phyloP scores from a whole-genome alignment of 2,329 filamentous ascomycete genomes.

The Cladobotryum mycophilum region DNA sequence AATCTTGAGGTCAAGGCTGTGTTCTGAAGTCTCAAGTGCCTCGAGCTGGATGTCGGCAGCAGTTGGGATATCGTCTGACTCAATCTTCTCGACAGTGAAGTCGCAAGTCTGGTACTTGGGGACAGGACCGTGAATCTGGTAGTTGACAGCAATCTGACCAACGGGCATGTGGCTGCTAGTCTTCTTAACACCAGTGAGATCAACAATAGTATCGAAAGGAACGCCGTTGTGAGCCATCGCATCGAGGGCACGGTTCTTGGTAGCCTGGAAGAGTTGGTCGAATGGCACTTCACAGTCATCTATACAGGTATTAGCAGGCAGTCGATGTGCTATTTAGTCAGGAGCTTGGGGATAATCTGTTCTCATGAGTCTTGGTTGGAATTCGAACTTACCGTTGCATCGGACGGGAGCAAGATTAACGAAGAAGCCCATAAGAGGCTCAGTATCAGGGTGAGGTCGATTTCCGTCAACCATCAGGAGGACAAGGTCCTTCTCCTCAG shows the following conservation, averaged over 20 bases:
- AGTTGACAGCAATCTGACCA: slow-evolving; percentile 21
- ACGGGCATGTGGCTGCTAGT: slow-evolving; percentile 19
- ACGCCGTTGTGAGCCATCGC: slow-evolving; percentile 18
- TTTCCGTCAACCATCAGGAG: slow-evolving; percentile 21
- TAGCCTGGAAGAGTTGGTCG: slow-evolving; percentile 18
- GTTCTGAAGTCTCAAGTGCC: slow-evolving; percentile 18
- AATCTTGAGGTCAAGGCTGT: slow-evolving; percentile 18
- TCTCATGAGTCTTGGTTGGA: not conserved
- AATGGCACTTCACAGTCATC: slow-evolving; percentile 19
- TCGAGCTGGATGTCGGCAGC: slow-evolving; percentile 20
- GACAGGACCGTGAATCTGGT: slow-evolving; percentile 20
- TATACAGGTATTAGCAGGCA: slow-evolving; percentile 1
- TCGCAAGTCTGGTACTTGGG: slow-evolving; percentile 17
- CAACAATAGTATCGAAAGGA: slow-evolving; percentile 20
- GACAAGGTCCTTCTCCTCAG: slow-evolving; percentile 19
- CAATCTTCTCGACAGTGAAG: slow-evolving; percentile 17
- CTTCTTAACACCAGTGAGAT: slow-evolving; percentile 17
- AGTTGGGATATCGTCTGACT: slow-evolving; percentile 20
- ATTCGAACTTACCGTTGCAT: slow-evolving; percentile 12
- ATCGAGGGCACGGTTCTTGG: slow-evolving; percentile 17
- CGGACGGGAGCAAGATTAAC: slow-evolving; percentile 21
- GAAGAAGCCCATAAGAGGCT: slow-evolving; percentile 20
- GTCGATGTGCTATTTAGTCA: not conserved
- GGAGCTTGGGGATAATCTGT: not conserved
- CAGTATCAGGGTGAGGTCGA: slow-evolving; percentile 18